Percentiles rank a stretch among this genome's conserved stretches.
Conservation (phyloP, 2,329 filamentous ascomycete genomes). For the Fusarium drepaniforme region DNA sequence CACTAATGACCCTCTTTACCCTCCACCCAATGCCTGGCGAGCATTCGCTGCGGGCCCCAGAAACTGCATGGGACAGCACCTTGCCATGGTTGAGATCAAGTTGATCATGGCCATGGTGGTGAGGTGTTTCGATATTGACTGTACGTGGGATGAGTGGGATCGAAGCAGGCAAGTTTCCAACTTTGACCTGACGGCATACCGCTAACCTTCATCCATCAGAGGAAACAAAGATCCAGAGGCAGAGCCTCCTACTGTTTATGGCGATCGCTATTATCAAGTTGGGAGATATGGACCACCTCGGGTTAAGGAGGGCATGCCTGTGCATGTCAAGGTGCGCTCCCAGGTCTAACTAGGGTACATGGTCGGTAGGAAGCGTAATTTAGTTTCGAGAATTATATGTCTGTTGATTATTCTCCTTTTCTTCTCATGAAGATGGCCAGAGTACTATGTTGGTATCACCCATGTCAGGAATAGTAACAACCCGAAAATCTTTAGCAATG, state of each 20-base stretch:
- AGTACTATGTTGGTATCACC: background rate
- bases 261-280: slow-evolving; percentile 53
- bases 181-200: no score
- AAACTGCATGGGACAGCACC: slow-evolving; percentile 67
- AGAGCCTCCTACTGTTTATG: slow-evolving; percentile 46
- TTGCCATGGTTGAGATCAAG: slow-evolving; percentile 58
- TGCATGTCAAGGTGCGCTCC: slow-evolving; percentile 42
- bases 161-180: slow-evolving; percentile 10
- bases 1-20: slow-evolving; percentile 22
- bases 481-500: background rate
- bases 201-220: background rate
- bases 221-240: background rate
- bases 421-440: background rate
- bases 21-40: slow-evolving; percentile 58
- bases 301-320: slow-evolving; percentile 53
- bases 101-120: slow-evolving; percentile 18
- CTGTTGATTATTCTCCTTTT: no score
- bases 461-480: background rate
- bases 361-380: no score
- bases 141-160: slow-evolving; percentile 37
- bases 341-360: no score
- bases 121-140: slow-evolving; percentile 34
- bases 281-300: slow-evolving; percentile 47
- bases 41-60: slow-evolving; percentile 66
- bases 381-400: no score